A percentile compares a stretch with the other conserved stretches of the same genome.
phyloP scores from a whole-genome alignment of 352 stramenopile genomes.

The Globisporangium takayamanum region DNA sequence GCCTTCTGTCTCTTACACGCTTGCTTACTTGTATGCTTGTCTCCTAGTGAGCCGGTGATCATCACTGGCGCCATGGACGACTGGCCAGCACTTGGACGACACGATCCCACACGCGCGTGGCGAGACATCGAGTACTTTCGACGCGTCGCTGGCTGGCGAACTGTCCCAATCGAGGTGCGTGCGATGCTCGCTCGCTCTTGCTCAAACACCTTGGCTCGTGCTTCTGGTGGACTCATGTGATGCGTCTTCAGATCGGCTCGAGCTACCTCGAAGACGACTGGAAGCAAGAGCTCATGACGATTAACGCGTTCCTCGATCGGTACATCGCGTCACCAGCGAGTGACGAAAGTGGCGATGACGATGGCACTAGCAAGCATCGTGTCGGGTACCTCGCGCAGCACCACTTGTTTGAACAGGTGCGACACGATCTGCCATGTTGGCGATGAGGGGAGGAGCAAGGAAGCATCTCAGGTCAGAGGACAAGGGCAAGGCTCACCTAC shows the following conservation, averaged over 20 bases:
- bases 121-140: conserved; percentile 62
- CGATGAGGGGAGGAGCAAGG: not conserved
- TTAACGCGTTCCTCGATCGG: conserved; percentile 73
- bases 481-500: not conserved
- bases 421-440: not conserved
- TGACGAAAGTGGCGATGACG: not conserved
- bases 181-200: not conserved
- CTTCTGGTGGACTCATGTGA: not conserved
- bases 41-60: conserved; percentile 50
- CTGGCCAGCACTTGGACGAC: conserved; percentile 67
- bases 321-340: conserved; percentile 26
- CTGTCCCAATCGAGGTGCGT: conserved; percentile 76
- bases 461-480: too few relatives aligned
- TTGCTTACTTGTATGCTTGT: not conserved
- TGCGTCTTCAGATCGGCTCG: conserved; percentile 43
- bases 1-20: not conserved
- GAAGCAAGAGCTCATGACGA: conserved; percentile 71
- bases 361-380: not conserved
- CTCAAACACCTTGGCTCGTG: not conserved
- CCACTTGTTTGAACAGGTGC: conserved; percentile 87
- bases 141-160: conserved; percentile 58
- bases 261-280: conserved; percentile 80
- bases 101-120: conserved; percentile 39
- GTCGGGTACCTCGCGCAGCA: conserved; percentile 86
- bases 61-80: conserved; percentile 72